Evolutionary conservation across 208 protist genomes (phyloP).

Genomic region (Herpetomonas tarakana): DNA sequence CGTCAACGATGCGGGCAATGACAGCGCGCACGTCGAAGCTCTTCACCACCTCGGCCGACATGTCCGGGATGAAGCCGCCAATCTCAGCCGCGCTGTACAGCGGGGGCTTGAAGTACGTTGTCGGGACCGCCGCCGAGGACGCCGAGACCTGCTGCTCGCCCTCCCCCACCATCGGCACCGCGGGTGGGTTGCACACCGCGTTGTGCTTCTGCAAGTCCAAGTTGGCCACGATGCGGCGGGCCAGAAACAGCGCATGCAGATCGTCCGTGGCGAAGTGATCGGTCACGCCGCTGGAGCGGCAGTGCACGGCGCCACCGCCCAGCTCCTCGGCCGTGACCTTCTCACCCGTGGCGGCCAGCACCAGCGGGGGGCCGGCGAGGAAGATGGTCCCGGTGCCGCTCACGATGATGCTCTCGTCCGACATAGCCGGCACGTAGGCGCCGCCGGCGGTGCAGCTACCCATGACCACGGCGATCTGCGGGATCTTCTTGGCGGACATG

Average conservation of each 20-base stretch:
- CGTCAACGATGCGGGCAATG: conserved; percentile 94
- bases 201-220: conserved; percentile 61
- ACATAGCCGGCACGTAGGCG: conserved; percentile 96
- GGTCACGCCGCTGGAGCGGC: conserved; percentile 85
- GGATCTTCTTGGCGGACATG: conserved; percentile 93
- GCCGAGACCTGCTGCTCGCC: conserved; percentile 42
- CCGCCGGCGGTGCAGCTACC: conserved; percentile 97
- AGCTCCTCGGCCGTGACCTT: conserved; percentile 93
- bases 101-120: conserved; percentile 65
- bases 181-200: conserved; percentile 14
- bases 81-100: conserved; percentile 83
- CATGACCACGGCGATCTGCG: conserved; percentile 97
- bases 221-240: conserved; percentile 86
- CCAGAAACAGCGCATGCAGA: conserved; percentile 83
- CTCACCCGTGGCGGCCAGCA: conserved; percentile 92
- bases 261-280: conserved; percentile 94
- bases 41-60: conserved; percentile 73
- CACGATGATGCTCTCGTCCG: conserved; percentile 95
- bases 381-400: conserved; percentile 94
- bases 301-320: conserved; percentile 94
- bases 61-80: conserved; percentile 90
- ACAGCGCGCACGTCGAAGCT: conserved; percentile 86
- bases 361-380: conserved; percentile 94
- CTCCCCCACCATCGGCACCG: not conserved
- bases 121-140: conserved; percentile 49